phyloP scores from a whole-genome alignment of 257 asterid species.

The Anisodus tanguticus region DNA sequence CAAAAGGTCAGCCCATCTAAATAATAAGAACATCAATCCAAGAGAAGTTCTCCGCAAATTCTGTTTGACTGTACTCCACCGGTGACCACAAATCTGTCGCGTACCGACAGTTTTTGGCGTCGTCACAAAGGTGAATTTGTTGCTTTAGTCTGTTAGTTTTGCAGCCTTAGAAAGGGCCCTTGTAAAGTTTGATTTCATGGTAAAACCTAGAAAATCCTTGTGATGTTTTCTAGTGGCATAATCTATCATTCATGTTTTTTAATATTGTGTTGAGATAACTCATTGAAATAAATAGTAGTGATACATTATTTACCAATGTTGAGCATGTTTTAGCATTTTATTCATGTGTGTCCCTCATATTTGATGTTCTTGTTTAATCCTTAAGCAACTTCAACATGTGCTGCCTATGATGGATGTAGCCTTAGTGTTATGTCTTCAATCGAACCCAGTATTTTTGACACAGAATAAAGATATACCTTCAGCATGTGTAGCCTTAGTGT shows the following conservation, averaged over 20 bases:
- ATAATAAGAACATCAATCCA: not conserved
- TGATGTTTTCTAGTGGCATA: constrained; percentile 24
- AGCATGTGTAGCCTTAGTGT: too few relatives aligned
- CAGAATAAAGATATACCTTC: too few relatives aligned
- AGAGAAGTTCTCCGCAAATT: not conserved
- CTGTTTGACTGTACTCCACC: not conserved
- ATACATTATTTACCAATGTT: not conserved
- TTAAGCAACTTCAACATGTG: not conserved
- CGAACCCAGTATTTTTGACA: too few relatives aligned
- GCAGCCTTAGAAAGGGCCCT: constrained; percentile 20
- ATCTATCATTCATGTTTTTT: not conserved
- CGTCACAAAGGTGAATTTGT: not conserved
- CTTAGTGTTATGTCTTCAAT: too few relatives aligned
- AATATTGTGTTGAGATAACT: not conserved
- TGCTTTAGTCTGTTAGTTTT: constrained; percentile 17
- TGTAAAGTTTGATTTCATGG: constrained; percentile 17
- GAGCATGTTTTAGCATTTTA: not conserved
- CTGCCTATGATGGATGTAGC: too few relatives aligned
- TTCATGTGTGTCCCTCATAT: not conserved
- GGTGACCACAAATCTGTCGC: not conserved
- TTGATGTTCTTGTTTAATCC: not conserved
- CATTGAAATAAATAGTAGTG: constrained; percentile 3
- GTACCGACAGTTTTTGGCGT: not conserved
- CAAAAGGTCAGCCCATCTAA: constrained; percentile 50
- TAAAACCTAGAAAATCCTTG: constrained; percentile 20